Evolutionary conservation across 2,329 filamentous ascomycete genomes (phyloP), one percentile per base, ranked within the genome.

Genomic region (Huntiella moniliformis): DNA sequence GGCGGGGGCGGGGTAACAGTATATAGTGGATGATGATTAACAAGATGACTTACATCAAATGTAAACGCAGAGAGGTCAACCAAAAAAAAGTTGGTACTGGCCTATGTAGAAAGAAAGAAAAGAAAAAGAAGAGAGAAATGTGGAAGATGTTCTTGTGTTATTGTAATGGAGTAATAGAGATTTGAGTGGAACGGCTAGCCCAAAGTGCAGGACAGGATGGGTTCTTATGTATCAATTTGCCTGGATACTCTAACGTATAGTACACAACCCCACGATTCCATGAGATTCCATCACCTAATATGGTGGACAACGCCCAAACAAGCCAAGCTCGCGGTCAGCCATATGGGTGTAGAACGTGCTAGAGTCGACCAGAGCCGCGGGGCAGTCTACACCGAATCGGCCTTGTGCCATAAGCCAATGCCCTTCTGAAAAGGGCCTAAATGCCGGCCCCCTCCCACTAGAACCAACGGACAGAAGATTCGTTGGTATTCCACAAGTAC

Each of bases 271-370:
- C 42, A 34, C 40, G 51, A 52, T 52, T 52, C 51, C 46, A 52
- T 48, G 49, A 49, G 51, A 51, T 52, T 52, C 51, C 47, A 52
- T 52, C 44, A 49, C 41, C 42, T 37, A 44, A 51, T 41, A 42
- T 39, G 42, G 34, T 5, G 22, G 22, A 28, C 22, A 28, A 28
- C 22, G 22, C 22, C 22, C 22, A 28, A 28, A 28, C 22, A 28
- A 28, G 22, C 22, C 22, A 28, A 28, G 22, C 22, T 28, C 22
- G 22, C 7, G 22, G 22, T 8, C 22, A 28, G 22, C 22, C 7
- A 28, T 28, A 28, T 28, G 22, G 22, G 22, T 8, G 7, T 28
- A 28, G 22, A 28, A 28, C 22, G 22, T 28, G 22, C 22, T 28
- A 28, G 22, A 28, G 22, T 28, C 22, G 22, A 8, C 22, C 22